Percentiles rank a stretch among this genome's conserved stretches.
Conservation (phyloP, 257 asterid species). For the Salvia rosmarinus region DNA sequence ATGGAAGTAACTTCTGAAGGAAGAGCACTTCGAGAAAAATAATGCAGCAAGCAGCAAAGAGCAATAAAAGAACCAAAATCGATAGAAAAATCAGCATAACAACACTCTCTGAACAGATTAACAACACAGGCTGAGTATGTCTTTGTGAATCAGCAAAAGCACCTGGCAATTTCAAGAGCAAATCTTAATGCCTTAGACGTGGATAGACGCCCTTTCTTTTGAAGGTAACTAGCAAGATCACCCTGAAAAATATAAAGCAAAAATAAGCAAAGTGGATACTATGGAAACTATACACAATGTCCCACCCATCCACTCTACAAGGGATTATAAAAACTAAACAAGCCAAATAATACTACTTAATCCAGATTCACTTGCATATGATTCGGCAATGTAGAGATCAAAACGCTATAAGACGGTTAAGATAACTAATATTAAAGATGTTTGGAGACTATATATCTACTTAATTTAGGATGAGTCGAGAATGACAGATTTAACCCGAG, state of each 20-base stretch:
- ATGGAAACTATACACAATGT: neutral
- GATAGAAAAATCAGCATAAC: neutral
- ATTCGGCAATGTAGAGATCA: neutral
- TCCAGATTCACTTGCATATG: conserved; percentile 16
- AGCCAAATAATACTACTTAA: neutral
- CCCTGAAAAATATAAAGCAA: conserved; percentile 57
- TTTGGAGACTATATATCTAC: neutral
- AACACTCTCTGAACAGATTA: conserved; percentile 10
- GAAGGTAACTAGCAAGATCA: conserved; percentile 76
- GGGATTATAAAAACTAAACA: neutral
- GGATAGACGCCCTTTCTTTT: conserved; percentile 85
- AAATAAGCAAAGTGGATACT: conserved; percentile 28
- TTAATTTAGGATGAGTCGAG: neutral
- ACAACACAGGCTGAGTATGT: neutral
- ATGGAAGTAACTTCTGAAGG: neutral
- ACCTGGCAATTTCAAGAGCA: conserved; percentile 95
- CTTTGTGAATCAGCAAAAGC: conserved; percentile 26
- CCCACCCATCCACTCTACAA: neutral
- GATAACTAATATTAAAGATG: conserved; percentile 3
- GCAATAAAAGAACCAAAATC: neutral
- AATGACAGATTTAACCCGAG: neutral
- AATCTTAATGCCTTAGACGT: conserved; percentile 87
- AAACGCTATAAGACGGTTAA: neutral
- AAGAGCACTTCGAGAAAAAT: neutral
- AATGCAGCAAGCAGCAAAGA: neutral